A percentile compares a stretch with the other conserved stretches of the same genome.
Evolutionary conservation across 2,329 filamentous ascomycete species (phyloP).

Genomic region (Seiridium cupressi): DNA sequence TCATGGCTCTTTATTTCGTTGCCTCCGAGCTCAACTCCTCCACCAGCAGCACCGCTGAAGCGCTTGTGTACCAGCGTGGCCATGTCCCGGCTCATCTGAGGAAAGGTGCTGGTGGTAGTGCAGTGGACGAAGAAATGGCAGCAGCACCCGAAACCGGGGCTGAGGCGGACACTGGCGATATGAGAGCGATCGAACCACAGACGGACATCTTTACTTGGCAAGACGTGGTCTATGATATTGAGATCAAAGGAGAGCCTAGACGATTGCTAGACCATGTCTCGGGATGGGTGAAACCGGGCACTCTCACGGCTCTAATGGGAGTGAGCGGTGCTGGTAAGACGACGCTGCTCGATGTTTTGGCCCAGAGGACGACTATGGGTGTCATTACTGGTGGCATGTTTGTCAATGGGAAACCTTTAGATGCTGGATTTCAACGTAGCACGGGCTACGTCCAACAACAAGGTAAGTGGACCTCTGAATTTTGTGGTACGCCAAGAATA

Average conservation of each 20-base stretch:
- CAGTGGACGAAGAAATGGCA: conserved; percentile 27
- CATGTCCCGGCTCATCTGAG: conserved; percentile 43
- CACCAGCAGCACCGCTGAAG: conserved; percentile 62
- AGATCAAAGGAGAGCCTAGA: conserved; percentile 72
- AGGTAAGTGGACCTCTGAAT: not conserved
- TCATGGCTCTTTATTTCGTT: conserved; percentile 62
- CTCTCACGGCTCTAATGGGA: conserved; percentile 77
- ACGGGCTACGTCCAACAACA: conserved; percentile 70
- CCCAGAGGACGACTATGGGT: conserved; percentile 69
- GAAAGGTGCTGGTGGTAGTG: conserved; percentile 16
- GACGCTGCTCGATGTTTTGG: conserved; percentile 68
- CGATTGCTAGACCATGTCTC: conserved; percentile 75
- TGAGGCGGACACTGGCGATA: not conserved
- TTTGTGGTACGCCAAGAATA: too few species aligned
- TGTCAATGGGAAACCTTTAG: conserved; percentile 61
- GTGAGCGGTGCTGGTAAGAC: conserved; percentile 73
- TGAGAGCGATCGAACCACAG: conserved; percentile 9
- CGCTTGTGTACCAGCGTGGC: conserved; percentile 64
- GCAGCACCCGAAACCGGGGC: conserved; percentile 1
- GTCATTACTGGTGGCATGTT: conserved; percentile 69
- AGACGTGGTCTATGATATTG: conserved; percentile 68
- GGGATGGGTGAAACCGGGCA: conserved; percentile 89
- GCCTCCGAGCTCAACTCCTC: conserved; percentile 65
- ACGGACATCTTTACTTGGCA: conserved; percentile 73
- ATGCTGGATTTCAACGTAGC: conserved; percentile 66